Percentiles rank a stretch among this genome's conserved stretches.
These are phyloP conservation scores for Chenopodium formosanum DNA, from an alignment of 148 eudicot species.

Conservation along the genomic window DNA sequence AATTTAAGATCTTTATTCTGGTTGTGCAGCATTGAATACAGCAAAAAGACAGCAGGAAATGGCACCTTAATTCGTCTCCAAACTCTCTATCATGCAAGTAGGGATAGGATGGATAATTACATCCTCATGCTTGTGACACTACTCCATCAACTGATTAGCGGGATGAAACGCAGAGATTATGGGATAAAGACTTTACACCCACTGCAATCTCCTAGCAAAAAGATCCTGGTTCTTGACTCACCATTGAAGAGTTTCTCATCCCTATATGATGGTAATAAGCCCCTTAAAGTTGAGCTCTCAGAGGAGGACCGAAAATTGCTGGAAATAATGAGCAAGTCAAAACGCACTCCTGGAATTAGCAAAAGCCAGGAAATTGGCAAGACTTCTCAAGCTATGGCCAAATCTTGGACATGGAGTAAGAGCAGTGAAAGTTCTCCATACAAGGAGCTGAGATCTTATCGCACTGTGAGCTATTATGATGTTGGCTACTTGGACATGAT, in stretches of 20 bases:
- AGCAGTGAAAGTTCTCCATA: conserved; percentile 73
- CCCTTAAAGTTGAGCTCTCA: conserved; percentile 37
- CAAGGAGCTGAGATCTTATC: conserved; percentile 11
- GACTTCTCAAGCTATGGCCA: conserved; percentile 30
- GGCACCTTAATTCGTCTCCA: conserved; percentile 60
- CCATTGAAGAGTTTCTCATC: conserved; percentile 20
- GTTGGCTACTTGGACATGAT: conserved; percentile 48
- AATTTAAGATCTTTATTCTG: conserved; percentile 1
- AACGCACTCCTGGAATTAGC: conserved; percentile 53
- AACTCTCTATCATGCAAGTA: conserved; percentile 84
- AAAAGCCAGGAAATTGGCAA: conserved; percentile 77
- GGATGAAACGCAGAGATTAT: conserved; percentile 55
- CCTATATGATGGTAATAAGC: conserved; percentile 24
- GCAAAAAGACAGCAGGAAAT: conserved; percentile 47
- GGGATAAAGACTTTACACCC: conserved; percentile 42
- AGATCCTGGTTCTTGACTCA: conserved; percentile 27
- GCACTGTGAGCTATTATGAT: conserved; percentile 24
- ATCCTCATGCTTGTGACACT: conserved; percentile 65
- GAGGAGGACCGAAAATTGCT: conserved; percentile 63
- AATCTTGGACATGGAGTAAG: conserved; percentile 53
- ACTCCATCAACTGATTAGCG: conserved; percentile 68
- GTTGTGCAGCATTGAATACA: conserved; percentile 56
- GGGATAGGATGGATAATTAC: conserved; percentile 54
- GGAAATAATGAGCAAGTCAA: conserved; percentile 52
- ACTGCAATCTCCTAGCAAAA: conserved; percentile 44